Percentiles rank a stretch among this genome's conserved stretches.
Evolutionary conservation across 129 eudicot genomes (phyloP).

Genomic region (Flaveria bidentis): DNA sequence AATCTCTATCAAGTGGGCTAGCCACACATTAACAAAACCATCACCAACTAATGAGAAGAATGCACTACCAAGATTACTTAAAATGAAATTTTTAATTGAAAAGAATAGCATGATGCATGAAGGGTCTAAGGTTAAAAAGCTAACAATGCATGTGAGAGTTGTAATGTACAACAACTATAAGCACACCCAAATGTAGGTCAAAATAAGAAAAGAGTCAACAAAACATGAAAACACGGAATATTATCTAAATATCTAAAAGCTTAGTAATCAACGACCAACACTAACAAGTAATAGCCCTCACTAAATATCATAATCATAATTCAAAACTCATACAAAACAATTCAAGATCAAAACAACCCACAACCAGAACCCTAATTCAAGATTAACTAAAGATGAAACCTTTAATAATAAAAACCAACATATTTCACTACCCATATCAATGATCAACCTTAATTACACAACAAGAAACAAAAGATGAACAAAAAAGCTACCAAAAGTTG

Average conservation of each 20-base stretch:
- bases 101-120: slow-evolving; percentile 3
- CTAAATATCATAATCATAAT: slow-evolving; percentile 18
- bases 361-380: slow-evolving; percentile 15
- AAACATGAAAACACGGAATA: background rate
- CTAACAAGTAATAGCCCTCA: background rate
- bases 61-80: slow-evolving; percentile 1
- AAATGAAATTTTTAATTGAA: background rate
- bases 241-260: background rate
- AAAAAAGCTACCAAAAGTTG: slow-evolving; percentile 54
- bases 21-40: no score
- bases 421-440: background rate
- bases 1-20: no score
- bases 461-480: background rate
- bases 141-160: no score
- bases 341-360: slow-evolving; percentile 16
- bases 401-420: slow-evolving; percentile 2
- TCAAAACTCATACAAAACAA: slow-evolving; percentile 1
- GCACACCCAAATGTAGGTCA: slow-evolving; percentile 10
- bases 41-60: no score
- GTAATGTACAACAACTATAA: background rate
- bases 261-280: slow-evolving; percentile 18
- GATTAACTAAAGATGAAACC: slow-evolving; percentile 17
- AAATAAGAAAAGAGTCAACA: slow-evolving; percentile 13
- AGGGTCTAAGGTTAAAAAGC: background rate
- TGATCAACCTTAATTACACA: background rate